phyloP scores from a whole-genome alignment of 768 basidiomycete genomes.

The Candolleomyces eurysporus region DNA sequence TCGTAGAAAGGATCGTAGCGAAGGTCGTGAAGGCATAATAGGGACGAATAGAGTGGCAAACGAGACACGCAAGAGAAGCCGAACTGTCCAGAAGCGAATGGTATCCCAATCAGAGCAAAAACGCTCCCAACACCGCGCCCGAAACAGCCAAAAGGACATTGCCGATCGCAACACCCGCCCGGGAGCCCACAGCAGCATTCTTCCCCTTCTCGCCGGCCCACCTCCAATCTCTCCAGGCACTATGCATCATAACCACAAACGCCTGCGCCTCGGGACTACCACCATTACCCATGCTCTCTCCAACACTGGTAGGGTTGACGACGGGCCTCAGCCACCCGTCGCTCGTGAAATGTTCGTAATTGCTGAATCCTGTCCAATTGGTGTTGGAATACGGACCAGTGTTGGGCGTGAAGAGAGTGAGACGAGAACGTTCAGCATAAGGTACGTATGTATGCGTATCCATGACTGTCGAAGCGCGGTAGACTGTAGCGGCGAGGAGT shows the following conservation, averaged over 20 bases:
- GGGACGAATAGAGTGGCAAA: too few relatives aligned
- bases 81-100: too few relatives aligned
- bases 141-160: too few relatives aligned
- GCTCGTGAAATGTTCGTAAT: slow-evolving; percentile 45
- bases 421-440: slow-evolving; percentile 55
- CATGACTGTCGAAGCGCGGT: slow-evolving; percentile 60
- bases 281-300: slow-evolving; percentile 36
- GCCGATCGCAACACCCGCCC: too few relatives aligned
- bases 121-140: too few relatives aligned
- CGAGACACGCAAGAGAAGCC: too few relatives aligned
- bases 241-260: slow-evolving; percentile 73
- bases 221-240: slow-evolving; percentile 76
- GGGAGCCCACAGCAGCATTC: neutral
- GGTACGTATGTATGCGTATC: slow-evolving; percentile 49
- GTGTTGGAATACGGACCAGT: slow-evolving; percentile 37
- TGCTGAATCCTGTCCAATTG: slow-evolving; percentile 23
- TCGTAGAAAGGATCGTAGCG: too few relatives aligned
- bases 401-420: slow-evolving; percentile 32
- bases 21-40: too few relatives aligned
- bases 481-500: slow-evolving; percentile 73
- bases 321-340: slow-evolving; percentile 74
- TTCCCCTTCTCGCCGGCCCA: slow-evolving; percentile 48
- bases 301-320: slow-evolving; percentile 66
- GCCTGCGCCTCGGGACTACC: slow-evolving; percentile 74
- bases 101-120: too few relatives aligned